Base-by-base conservation (phyloP, 129 eudicot genomes). In the Lactuca saligna region DNA sequence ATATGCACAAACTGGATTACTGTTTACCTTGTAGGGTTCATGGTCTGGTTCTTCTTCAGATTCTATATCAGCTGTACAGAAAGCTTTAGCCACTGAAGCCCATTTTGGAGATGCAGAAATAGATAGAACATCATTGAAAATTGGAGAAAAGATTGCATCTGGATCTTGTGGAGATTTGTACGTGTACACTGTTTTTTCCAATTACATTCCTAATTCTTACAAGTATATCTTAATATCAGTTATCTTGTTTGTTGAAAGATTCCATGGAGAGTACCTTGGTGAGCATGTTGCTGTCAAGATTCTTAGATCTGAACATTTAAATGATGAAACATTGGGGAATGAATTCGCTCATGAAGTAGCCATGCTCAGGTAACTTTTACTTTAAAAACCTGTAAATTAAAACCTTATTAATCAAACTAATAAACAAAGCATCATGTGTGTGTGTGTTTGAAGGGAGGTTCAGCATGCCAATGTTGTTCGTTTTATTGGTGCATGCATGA, bases 81-180 rank as follows among this genome's bases (percentile, higher is more conserved):
- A 76, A 82, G 74, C 78, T 35, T n/a, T 75, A 63, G 77, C 77
- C 54, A 75, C 71, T 25, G 72, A 68, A 70, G 57, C n/a, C 12
- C 54, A 82, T 56, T 29, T 55, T 13, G 88, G 70, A 57, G 84
- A 78, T 54, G 82, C 89, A 84, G 95, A 90, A 71, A 80, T 90
- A 42, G 95, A 90, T 69, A 69, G 81, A 86, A 79, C 82, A 60
- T 73, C 73, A 34, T 66, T 87, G 81, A 84, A 80, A 65, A 82
- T 82, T 10, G 85, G 84, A 42, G 87, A 84, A 17, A 80, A 56
- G 81, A 65, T 87, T 64, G 91, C 91, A 62, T 80, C 85, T 13
- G 97, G 97, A 61, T 82, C 91, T 74, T 84, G 88, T 79, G 95
- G 91, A 54, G 85, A 87, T 75, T 64, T 85, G 96, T 88, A 57